Base-by-base conservation (phyloP, 495 filamentous ascomycete species). In the Podospora pseudopauciseta region DNA sequence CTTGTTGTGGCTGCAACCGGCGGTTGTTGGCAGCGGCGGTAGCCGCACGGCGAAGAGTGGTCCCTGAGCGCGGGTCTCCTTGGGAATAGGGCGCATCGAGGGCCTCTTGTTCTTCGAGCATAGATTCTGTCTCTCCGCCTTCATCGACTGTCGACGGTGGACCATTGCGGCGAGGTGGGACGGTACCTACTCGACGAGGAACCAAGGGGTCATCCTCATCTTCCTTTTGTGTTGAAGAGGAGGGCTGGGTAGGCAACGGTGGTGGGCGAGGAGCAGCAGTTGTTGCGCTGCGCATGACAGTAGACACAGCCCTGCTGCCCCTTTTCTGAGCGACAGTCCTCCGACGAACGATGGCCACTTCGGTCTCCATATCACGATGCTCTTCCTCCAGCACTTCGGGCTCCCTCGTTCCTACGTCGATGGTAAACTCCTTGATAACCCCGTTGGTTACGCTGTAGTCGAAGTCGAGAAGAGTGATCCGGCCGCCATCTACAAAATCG, bases 401-500 rank as follows among this genome's bases (percentile, higher is more conserved):
- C 65, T 85, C 86, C 56, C 82, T 83, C 59, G 88, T 87, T 3
- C 92, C 92, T 65, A 95, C 86, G 76, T 95, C 92, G 68, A 96
- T 89, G 2, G 82, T 87, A 27, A 90, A 72, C 68, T 89, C 85
- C 2, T 74, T 76, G 19, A 79, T 77, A 30, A 79, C 74, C 6
- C 90, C 90, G 77, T 91, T 80, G 4, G 66, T 76, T 15, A 82
- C 68, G 9, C 84, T 79, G 67, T 90, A 88, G 65, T 87, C 83
- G 71, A 96, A 95, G 74, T 95, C 92, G 60, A 94, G 79, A 7
- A 96, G 77, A 13, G 88, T 85, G n/a, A 96, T 79, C 70, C 92
- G 85, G 20, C 92, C 92, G 27, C 92, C 91, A 70, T 94, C 92
- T n/a, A 94, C 85, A 66, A 92, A 89, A 68, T 83, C 84, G 26